phyloP scores from a whole-genome alignment of 192 early-diverging fungal species.

The Linnemannia exigua region DNA sequence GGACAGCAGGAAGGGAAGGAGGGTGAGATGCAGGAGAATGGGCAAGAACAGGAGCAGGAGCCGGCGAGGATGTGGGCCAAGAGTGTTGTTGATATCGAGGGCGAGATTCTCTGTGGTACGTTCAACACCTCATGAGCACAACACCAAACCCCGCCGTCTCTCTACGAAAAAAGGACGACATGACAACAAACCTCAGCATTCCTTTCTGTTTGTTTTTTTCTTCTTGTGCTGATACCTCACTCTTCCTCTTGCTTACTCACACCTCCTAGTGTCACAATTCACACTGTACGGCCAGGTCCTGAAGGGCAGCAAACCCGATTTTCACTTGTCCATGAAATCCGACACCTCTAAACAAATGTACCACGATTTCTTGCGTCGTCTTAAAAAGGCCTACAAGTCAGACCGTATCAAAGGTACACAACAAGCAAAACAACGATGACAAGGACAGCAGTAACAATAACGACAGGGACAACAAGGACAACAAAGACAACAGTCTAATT shows the following conservation, averaged over 20 bases:
- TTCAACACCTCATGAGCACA: too few relatives aligned
- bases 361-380: constrained; percentile 75
- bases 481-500: too few relatives aligned
- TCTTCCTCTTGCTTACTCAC: too few relatives aligned
- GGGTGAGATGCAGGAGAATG: neutral
- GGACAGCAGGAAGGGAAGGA: neutral
- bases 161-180: too few relatives aligned
- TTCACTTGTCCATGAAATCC: constrained; percentile 90
- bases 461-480: too few relatives aligned
- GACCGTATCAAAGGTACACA: constrained; percentile 79
- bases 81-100: constrained; percentile 78
- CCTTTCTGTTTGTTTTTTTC: neutral
- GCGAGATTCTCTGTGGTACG: constrained; percentile 87
- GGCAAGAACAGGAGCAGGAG: constrained; percentile 30
- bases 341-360: constrained; percentile 79
- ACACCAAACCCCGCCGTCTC: too few relatives aligned
- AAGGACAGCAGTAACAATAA: too few relatives aligned
- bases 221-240: neutral
- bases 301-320: constrained; percentile 94
- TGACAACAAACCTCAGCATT: neutral
- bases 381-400: constrained; percentile 73
- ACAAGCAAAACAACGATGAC: constrained; percentile 65
- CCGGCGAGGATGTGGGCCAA: constrained; percentile 78
- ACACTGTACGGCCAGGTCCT: constrained; percentile 87
- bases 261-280: constrained; percentile 95